Base-by-base conservation (phyloP, 2,329 filamentous ascomycete species). In the Sporothrix inflata region DNA sequence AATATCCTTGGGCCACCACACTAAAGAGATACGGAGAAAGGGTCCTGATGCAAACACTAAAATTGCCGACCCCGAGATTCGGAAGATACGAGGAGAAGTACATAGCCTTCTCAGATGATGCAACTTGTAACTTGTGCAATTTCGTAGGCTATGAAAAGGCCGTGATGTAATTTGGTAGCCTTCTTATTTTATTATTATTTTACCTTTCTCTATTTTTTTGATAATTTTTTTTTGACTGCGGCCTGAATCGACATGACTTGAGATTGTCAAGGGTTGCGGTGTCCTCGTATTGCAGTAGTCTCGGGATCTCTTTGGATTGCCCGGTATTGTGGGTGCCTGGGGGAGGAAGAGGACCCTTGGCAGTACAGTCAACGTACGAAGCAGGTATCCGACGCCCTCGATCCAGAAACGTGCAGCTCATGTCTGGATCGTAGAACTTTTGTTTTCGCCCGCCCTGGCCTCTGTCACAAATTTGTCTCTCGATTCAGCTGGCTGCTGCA, bases 51-150 rank as follows among this genome's bases (percentile, higher is more conserved):
- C 27, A 34, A 21, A 24, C 12, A 57, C 3, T 16, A 19, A 16
- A 34, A 19, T 55, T 16, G 24, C 51, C 24, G 21, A 55, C 24
- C 24, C 24, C 24, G 24, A 57, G 53, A 24, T 53, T 12, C 47
- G 47, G 45, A 53, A 53, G 49, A 53, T 53, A 24, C 49, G 49
- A 53, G 49, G n/a, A 11, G 14, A 38, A 19, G 27, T 57, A 34
- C 53, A 57, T 57, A 14, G 53, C 53, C 53, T 38, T 34, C 34
- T 63, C 34, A 42, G n/a, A 40, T 24, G 57, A 42, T 21, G 34
- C 57, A 63, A 34, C 4, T 42, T 63, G 34, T 63, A 63, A 63
- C n/a, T 42, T 24, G 19, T 7, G 57, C 21, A 63, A 63, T 63
- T 63, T 63, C 34, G 34, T 5, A 42, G n/a, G 57, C n/a, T 21